Evolutionary conservation across 345 rosid genomes (phyloP).

Genomic region (Viola odorata): DNA sequence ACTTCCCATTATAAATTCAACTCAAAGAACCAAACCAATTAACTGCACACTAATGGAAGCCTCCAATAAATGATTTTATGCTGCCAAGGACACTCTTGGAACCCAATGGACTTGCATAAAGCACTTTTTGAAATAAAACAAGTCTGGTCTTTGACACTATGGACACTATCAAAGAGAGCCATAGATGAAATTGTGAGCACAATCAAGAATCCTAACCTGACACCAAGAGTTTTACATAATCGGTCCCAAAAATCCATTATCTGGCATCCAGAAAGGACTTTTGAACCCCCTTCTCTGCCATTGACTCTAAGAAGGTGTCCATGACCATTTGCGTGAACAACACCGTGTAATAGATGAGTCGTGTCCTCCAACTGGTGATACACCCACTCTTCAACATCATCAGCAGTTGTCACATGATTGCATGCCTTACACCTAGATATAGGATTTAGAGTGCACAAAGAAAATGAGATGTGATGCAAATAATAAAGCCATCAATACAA

Average conservation of each 20-base stretch:
- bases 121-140: neutral
- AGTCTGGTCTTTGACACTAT: no score
- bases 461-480: constrained; percentile 1
- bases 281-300: constrained; percentile 69
- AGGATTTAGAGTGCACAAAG: neutral
- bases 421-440: constrained; percentile 48
- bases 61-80: neutral
- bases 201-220: constrained; percentile 35
- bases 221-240: constrained; percentile 47
- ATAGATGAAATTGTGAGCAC: neutral
- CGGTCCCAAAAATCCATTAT: constrained; percentile 78
- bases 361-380: constrained; percentile 58
- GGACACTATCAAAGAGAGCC: no score
- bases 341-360: constrained; percentile 62
- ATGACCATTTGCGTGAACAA: constrained; percentile 57
- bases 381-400: constrained; percentile 58
- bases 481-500: neutral
- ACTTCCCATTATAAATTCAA: neutral
- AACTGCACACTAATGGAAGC: neutral
- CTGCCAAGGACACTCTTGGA: neutral
- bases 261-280: constrained; percentile 53
- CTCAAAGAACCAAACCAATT: neutral
- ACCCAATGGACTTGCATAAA: no score
- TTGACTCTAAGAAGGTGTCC: constrained; percentile 75
- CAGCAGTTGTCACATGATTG: constrained; percentile 36